A percentile compares a stretch with the other conserved stretches of the same genome.
Evolutionary conservation across 163 green algal species (phyloP).

Genomic region (Chloroidium sp.): DNA sequence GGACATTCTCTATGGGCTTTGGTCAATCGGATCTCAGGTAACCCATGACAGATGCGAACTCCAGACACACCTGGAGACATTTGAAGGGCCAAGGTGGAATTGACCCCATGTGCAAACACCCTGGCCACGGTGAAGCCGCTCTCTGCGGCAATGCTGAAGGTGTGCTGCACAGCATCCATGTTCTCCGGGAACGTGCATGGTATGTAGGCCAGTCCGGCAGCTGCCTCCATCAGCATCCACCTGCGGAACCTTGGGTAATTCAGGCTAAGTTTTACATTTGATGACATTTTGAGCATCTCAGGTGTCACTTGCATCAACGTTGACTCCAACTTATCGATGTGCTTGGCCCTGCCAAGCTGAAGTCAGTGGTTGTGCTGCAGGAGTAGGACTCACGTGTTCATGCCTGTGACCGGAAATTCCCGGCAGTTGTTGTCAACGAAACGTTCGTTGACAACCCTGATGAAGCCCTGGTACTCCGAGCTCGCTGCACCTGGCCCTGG

Average conservation of each 20-base stretch:
- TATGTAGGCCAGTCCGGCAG: neutral
- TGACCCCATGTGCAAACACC: neutral
- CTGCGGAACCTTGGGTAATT: neutral
- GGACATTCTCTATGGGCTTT: no score
- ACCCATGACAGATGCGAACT: no score
- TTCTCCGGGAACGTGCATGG: neutral
- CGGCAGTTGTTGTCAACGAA: neutral
- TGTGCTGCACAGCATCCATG: neutral
- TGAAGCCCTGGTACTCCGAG: neutral
- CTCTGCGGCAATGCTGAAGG: neutral
- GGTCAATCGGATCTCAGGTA: no score
- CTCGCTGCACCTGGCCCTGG: no score
- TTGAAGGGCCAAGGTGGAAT: neutral
- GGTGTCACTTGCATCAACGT: no score
- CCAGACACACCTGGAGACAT: neutral
- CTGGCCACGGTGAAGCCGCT: neutral
- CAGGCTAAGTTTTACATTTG: no score
- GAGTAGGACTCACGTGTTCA: neutral
- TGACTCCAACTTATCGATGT: no score
- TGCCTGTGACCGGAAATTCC: neutral
- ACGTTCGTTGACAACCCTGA: neutral
- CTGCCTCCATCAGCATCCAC: constrained; percentile 2
- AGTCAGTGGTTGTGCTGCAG: no score
- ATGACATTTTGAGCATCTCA: no score
- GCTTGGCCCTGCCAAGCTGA: no score